Base-by-base conservation (phyloP, 148 eudicot species). In the Silene latifolia region DNA sequence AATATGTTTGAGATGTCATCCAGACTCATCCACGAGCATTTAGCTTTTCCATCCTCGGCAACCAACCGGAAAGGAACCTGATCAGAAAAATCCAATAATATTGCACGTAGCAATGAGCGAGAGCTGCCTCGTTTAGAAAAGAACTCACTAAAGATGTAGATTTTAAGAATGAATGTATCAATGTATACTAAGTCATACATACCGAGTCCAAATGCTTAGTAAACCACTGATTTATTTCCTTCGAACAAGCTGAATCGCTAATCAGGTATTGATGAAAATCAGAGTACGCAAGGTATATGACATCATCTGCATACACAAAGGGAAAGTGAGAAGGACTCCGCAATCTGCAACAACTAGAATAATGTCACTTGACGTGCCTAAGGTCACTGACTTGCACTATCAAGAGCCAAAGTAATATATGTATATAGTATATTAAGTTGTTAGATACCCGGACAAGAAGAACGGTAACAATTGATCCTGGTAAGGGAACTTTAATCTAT, bases 11-110 rank as follows among this genome's bases (percentile, higher is more conserved):
- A 88, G 72, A 87, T 72, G 77, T 92, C 94, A 85, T 92, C 93
- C 78, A 92, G 80, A 76, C 84, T 89, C 83, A 95, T 88, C 91
- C 92, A 86, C 12, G 97, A 92, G 83, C 96, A 87, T 83, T 92
- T 95, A 77, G 97, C 84, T 85, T 92, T 95, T 15, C 99, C 99
- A 89, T 92, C 97, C 82, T 95, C 96, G 39, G 92, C 99, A 77
- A 95, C 99, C 78, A 95, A 83, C 68, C 91, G 90, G 75, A 86
- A 92, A 79, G 99, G 99, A 77, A 91, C 96, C 99, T 95, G 77
- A 72, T 39, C 32, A 77, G 68, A 77, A 19, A 7, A 65, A 67
- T 71, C 63, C 63, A 73, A 13, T 8, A 81, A 69, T 72, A 75
- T 59, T 62, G 20, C 39, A 61, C 24, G 9, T 32, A 59, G 53